Conservation (phyloP, 176 grass and related monocot genomes). For the Cenchrus americanus region DNA sequence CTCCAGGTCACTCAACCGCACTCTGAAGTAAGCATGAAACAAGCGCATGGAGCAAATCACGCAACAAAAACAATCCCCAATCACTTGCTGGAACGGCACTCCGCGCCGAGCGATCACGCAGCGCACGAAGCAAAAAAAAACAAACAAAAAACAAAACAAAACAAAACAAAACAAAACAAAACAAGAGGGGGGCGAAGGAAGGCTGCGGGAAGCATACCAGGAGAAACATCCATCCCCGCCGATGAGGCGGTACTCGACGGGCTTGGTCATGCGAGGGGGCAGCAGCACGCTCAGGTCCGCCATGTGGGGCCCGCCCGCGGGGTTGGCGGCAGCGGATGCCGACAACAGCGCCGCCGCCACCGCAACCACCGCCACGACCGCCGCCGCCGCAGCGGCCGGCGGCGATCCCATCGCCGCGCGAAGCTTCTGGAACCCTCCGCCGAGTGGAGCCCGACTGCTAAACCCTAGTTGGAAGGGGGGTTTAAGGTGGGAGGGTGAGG, state of each 20-base stretch:
- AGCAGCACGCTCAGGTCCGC: constrained; percentile 93
- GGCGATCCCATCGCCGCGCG: constrained; percentile 37
- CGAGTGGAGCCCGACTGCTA: constrained; percentile 15
- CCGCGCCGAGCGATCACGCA: constrained; percentile 22
- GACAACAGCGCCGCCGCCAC: constrained; percentile 25
- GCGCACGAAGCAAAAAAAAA: neutral
- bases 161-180: neutral
- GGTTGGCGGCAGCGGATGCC: constrained; percentile 8
- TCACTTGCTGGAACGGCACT: neutral
- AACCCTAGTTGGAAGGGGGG: constrained; percentile 61
- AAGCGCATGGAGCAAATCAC: constrained; percentile 1
- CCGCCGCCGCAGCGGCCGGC: constrained; percentile 27
- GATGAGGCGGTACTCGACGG: constrained; percentile 81
- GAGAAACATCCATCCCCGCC: constrained; percentile 86
- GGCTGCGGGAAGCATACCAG: constrained; percentile 52
- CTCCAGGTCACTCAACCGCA: neutral
- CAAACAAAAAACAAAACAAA: too few species aligned
- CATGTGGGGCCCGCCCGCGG: constrained; percentile 70
- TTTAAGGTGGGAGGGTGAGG: constrained; percentile 11
- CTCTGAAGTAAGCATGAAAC: neutral
- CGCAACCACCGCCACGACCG: constrained; percentile 24
- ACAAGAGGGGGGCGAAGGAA: neutral
- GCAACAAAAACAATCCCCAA: constrained; percentile 1
- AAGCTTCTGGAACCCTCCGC: constrained; percentile 21
- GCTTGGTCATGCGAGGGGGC: constrained; percentile 76